Base-by-base conservation (phyloP, 139 green algal genomes). In the Auxenochlorella protothecoides region DNA sequence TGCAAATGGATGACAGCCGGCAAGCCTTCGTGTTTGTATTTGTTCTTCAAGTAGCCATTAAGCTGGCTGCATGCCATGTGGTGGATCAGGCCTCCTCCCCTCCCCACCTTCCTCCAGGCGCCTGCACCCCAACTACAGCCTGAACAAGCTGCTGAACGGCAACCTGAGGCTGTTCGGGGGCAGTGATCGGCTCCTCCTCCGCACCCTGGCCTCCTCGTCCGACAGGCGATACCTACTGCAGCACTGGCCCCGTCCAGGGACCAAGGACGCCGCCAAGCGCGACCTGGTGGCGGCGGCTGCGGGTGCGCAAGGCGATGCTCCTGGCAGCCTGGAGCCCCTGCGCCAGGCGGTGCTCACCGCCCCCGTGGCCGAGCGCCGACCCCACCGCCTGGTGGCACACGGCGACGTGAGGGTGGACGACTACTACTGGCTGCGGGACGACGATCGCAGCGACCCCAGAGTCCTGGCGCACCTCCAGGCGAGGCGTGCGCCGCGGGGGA, bases 391-490 rank as follows among this genome's bases (percentile, higher is more conserved):
- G 53, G 69, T 80, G 54, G 13, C 59, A 8, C 74, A 80, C 53
- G 74, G 65, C 44, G 87, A 92, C 57, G 60, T 69, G 2, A 64
- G 89, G 0, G 59, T 77, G 16, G 89, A 95, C 63, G 72, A 76
- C 4, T 93, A 89, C 76, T 92, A 93, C 72, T 96, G 89, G 89
- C 77, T 97, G 65, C 71, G 90, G 2, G 89, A 96, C 66, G 91
- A 96, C 66, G 76, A 82, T 0, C 81, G 92, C 15, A 81, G 87
- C 55, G 74, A 87, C 70, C 74, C 76, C 4, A 72, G 76, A 3
- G 87, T 96, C 13, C 16, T 85, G 0, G 72, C 60, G 10, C 68
- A 85, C 57, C 65, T 88, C 2, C 57, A 78, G 71, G n/a, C 70
- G 59, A 7, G 27, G 27, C 27, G 1, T 44, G 27, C 27, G 27